These are phyloP conservation scores for Phialocephala subalpina DNA, from an alignment of 2,329 filamentous ascomycete species.

Conservation along the genomic window DNA sequence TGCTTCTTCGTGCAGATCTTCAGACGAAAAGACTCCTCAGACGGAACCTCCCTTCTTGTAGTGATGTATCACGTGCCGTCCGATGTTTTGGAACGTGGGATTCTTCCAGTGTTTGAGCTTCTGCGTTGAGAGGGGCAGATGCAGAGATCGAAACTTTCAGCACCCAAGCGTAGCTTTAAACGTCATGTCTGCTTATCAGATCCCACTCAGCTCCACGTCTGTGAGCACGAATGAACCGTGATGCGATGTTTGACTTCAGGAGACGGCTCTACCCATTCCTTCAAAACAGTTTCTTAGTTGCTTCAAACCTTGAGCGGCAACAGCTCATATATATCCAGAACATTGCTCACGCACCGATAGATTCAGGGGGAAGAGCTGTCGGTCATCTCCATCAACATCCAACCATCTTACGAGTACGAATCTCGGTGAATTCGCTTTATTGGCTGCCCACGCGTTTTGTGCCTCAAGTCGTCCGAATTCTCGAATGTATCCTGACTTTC, in stretches of 20 bases:
- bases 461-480: slow-evolving; percentile 1
- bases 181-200: slow-evolving; percentile 3
- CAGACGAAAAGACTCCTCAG: background rate
- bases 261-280: background rate
- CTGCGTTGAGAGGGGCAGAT: background rate
- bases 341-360: background rate
- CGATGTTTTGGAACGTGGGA: background rate
- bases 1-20: background rate
- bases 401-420: background rate
- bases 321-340: background rate
- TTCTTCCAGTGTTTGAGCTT: background rate
- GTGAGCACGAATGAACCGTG: background rate
- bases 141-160: slow-evolving; percentile 11
- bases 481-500: background rate
- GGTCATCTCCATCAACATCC: slow-evolving; percentile 7
- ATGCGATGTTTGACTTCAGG: background rate
- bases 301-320: background rate
- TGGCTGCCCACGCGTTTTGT: slow-evolving; percentile 8
- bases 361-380: background rate
- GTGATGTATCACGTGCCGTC: background rate
- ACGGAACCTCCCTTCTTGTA: background rate
- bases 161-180: background rate
- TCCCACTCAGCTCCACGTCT: background rate
- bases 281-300: background rate
- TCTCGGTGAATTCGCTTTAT: background rate